Evolutionary conservation across 768 basidiomycete species (phyloP).

Genomic region (Termitomyces sp.): DNA sequence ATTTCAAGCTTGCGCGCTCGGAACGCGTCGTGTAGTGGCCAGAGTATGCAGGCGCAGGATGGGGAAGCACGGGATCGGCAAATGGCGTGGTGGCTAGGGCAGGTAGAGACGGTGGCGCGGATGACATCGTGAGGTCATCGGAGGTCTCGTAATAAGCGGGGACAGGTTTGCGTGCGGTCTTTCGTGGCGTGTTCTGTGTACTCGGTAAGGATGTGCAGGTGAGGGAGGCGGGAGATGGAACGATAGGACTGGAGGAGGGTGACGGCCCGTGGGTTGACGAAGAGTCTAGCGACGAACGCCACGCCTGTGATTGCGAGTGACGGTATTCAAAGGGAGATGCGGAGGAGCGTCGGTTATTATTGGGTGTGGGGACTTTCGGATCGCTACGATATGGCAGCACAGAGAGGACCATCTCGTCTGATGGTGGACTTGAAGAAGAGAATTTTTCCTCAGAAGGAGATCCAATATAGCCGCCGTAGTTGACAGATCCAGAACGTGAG

Average conservation of each 20-base stretch:
- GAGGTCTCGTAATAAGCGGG: slow-evolving; percentile 11
- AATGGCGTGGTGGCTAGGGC: neutral
- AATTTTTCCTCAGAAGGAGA: slow-evolving; percentile 16
- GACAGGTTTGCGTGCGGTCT: slow-evolving; percentile 16
- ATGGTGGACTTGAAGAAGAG: slow-evolving; percentile 2
- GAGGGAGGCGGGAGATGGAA: neutral
- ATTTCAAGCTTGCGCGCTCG: slow-evolving; percentile 12
- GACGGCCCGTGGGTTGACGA: slow-evolving; percentile 2
- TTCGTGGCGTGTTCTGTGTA: slow-evolving; percentile 2
- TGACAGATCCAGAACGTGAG: slow-evolving; percentile 7
- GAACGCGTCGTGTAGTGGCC: slow-evolving; percentile 15
- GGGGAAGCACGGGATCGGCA: slow-evolving; percentile 1
- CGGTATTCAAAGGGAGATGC: neutral
- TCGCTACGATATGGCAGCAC: slow-evolving; percentile 3
- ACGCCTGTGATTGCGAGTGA: neutral
- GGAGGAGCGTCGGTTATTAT: slow-evolving; percentile 1
- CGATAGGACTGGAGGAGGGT: slow-evolving; percentile 1
- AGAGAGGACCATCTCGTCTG: slow-evolving; percentile 8
- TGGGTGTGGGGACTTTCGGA: neutral
- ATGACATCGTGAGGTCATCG: neutral
- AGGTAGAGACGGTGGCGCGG: neutral
- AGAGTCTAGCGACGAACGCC: slow-evolving; percentile 7
- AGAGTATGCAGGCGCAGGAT: neutral
- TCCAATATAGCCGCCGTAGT: slow-evolving; percentile 1
- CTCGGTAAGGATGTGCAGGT: neutral